A percentile compares a stretch with the other conserved stretches of the same genome.
Evolutionary conservation across 2,329 filamentous ascomycete genomes (phyloP).

Genomic region (Aspergillus sp.): DNA sequence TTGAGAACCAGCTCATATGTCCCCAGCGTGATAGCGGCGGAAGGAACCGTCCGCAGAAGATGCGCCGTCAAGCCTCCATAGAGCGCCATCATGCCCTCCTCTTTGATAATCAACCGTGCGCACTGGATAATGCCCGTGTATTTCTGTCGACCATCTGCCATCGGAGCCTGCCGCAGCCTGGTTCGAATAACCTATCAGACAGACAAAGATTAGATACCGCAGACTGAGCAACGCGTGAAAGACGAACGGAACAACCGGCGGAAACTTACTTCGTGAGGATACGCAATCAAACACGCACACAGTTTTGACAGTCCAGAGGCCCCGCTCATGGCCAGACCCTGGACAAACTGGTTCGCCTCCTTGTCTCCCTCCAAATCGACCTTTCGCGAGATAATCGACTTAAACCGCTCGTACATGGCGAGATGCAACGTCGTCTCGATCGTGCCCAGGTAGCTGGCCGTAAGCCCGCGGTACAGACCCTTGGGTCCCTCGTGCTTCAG

Average conservation of each 20-base stretch:
- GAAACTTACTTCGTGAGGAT: slow-evolving; percentile 36
- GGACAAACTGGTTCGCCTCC: slow-evolving; percentile 14
- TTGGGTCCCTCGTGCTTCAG: slow-evolving; percentile 79
- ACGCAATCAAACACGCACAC: slow-evolving; percentile 32
- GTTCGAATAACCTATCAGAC: slow-evolving; percentile 33
- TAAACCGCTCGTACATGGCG: slow-evolving; percentile 37
- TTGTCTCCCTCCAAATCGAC: slow-evolving; percentile 11
- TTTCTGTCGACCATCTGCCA: slow-evolving; percentile 33
- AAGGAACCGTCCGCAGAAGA: slow-evolving; percentile 35
- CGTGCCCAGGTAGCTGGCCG: slow-evolving; percentile 59
- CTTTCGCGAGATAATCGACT: slow-evolving; percentile 22
- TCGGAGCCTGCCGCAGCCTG: slow-evolving; percentile 34
- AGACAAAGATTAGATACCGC: background rate
- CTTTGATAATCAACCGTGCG: slow-evolving; percentile 32
- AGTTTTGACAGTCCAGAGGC: slow-evolving; percentile 36
- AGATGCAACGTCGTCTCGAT: slow-evolving; percentile 38
- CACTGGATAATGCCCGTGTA: slow-evolving; percentile 37
- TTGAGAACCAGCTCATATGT: slow-evolving; percentile 38
- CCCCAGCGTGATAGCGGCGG: slow-evolving; percentile 36
- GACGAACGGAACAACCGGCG: too few relatives aligned
- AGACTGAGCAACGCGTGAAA: too few relatives aligned
- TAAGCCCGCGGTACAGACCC: slow-evolving; percentile 85
- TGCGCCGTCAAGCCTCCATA: slow-evolving; percentile 38
- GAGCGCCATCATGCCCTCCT: slow-evolving; percentile 35
- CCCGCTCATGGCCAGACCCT: slow-evolving; percentile 25